Base-by-base conservation (phyloP, 768 basidiomycete genomes). In the Collybia mongolica region DNA sequence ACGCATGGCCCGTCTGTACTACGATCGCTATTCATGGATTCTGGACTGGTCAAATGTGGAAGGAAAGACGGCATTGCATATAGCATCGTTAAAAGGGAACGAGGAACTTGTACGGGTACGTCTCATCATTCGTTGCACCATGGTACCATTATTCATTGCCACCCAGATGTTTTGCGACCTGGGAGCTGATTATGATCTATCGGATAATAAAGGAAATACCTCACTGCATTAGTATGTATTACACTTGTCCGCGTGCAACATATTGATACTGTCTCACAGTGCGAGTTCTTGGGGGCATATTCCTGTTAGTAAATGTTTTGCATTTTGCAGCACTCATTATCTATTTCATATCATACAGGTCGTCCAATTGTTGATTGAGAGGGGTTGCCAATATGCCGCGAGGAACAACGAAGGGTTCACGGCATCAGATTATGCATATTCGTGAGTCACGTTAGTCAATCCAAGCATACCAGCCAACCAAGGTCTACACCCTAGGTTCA, bases 381-480 rank as follows among this genome's bases (percentile, higher is more conserved):
- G 90, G 52, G 93, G 95, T 0, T 95, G 92, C 60, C 86, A 87
- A 60, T 91, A 83, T 64, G 72, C 81, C 22, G 86, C 85, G 18
- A 81, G 87, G 55, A 98, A 98, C 64, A 93, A 93, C 52, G 84
- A 91, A 54, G 93, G 93, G 0, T 97, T 93, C 65, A 91, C 90
- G 8, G 87, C 95, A 8, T 85, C 86, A 0, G 95, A 98, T 69
- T 97, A 95, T 66, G 92, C 94, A 14, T 97, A 91, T 65, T 90
- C 89, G 82, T 90, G 62, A 52, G 86, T 76, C 29, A 39, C 48
- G 37, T 48, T 12, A 35, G 24, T 17, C 51, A 19, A 43, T 17
- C 37, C 35, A 18, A 28, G n/a, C 35, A 18, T 32, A 36, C 39
- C 46, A 26, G 44, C 5, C 23, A 28, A 32, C 46, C 51, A 39